These are phyloP conservation scores for Exophiala alcalophila DNA, from an alignment of 2,329 filamentous ascomycete species.

Conservation along the genomic window DNA sequence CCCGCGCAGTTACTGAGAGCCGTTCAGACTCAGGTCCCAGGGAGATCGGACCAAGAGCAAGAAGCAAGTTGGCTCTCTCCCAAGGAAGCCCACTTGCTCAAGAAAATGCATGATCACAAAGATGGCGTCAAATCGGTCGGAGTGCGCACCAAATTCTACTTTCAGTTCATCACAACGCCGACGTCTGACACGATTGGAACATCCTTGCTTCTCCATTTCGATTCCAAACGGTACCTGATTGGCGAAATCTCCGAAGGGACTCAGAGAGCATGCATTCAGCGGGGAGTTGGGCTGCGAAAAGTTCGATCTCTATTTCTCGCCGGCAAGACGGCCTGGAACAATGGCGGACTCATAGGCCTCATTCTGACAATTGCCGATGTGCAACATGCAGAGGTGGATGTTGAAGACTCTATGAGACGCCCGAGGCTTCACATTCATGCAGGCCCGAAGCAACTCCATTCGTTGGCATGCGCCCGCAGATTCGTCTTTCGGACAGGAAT, in stretches of 20 bases:
- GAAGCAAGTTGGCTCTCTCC: too few relatives aligned
- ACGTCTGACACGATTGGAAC: constrained; percentile 86
- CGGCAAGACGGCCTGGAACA: constrained; percentile 73
- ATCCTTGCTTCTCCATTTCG: constrained; percentile 72
- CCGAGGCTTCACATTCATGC: constrained; percentile 54
- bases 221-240: constrained; percentile 78
- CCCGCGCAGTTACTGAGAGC: too few relatives aligned
- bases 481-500: constrained; percentile 86
- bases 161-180: constrained; percentile 76
- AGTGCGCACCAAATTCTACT: constrained; percentile 55
- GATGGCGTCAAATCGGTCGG: constrained; percentile 15
- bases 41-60: too few relatives aligned
- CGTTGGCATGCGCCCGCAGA: constrained; percentile 74
- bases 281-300: constrained; percentile 62
- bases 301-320: constrained; percentile 78
- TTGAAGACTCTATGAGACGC: constrained; percentile 21
- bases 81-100: not conserved
- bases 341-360: constrained; percentile 80
- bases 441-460: constrained; percentile 73
- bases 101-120: constrained; percentile 12
- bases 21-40: too few relatives aligned
- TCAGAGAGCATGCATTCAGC: constrained; percentile 71
- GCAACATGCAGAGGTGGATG: constrained; percentile 39
- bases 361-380: constrained; percentile 78
- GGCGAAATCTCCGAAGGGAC: constrained; percentile 80